Base-by-base conservation (phyloP, 768 basidiomycete genomes). In the Lentinula aciculospora region DNA sequence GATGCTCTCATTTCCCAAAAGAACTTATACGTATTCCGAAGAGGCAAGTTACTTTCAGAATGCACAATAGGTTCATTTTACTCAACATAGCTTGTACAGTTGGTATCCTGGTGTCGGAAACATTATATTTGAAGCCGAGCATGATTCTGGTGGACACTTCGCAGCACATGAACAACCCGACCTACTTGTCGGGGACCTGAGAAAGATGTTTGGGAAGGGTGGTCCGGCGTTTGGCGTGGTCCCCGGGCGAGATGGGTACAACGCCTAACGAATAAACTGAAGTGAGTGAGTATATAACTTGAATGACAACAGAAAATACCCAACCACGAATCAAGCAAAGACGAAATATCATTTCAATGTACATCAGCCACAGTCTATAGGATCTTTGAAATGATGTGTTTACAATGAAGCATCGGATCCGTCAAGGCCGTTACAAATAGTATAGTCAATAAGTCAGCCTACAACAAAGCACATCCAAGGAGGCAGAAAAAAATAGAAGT, bases 131-230 rank as follows among this genome's bases (percentile, higher is more conserved):
- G 53, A 55, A 39, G 32, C 53, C 25, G 53, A 55, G 25, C 53
- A 55, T 23, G 29, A 55, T 3, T 4, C 9, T 15, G 53, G 53
- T 9, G 39, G 53, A 17, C 53, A 55, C 23, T 55, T 55, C 21
- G 53, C 53, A 4, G 53, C 74, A 0, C 45, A 47, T 32, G 56
- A 57, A 23, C 17, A 31, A 25, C 56, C 56, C 19, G 56, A 57
- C 29, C n/a, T 56, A 1, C 63, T 77, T 19, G 74, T 60, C 3
- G 65, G 58, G 5, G 76, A 75, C 56, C 19, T 77, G 32, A 62
- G 69, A 25, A 66, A 60, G 57, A 76, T 77, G 73, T 77, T 76
- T 47, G 68, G 66, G 45, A 71, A 65, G 47, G 69, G 65, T 17
- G 72, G 75, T 0, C 65, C 68, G 9, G 74, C 71, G 9, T 70